Percentiles rank a stretch among this genome's conserved stretches.
Conservation (phyloP, 2,329 filamentous ascomycete species). For the Verticillium dahliae region DNA sequence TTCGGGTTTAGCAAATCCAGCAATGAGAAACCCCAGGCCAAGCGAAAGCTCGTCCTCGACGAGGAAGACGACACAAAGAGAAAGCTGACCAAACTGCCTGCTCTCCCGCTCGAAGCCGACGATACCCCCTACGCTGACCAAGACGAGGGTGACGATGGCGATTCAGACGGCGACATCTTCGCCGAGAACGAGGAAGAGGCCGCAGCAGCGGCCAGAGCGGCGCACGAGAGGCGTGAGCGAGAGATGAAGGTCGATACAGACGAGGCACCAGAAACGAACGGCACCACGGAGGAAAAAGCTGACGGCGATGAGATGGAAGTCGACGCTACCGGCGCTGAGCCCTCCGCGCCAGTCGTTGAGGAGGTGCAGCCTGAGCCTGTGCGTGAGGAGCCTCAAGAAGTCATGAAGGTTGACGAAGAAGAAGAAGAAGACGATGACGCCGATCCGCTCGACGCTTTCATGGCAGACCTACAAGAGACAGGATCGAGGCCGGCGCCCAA, state of each 20-base stretch:
- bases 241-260: conserved; percentile 45
- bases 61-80: conserved; percentile 83
- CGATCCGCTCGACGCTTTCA: conserved; percentile 95
- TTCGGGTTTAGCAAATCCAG: conserved; percentile 79
- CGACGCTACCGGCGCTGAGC: conserved; percentile 10
- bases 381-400: conserved; percentile 19
- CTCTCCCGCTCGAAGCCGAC: conserved; percentile 61
- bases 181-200: conserved; percentile 82
- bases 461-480: conserved; percentile 58
- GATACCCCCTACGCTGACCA: conserved; percentile 53
- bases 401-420: conserved; percentile 48
- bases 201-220: conserved; percentile 75
- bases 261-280: conserved; percentile 41
- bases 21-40: conserved; percentile 57
- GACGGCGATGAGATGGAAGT: conserved; percentile 21
- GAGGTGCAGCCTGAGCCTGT: conserved; percentile 12
- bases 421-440: conserved; percentile 57
- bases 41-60: conserved; percentile 75
- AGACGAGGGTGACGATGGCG: conserved; percentile 62
- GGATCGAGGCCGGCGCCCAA: neutral
- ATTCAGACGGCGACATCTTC: conserved; percentile 70
- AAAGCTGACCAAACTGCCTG: conserved; percentile 86
- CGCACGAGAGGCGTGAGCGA: conserved; percentile 77
- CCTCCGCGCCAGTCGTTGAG: conserved; percentile 16
- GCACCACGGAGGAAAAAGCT: conserved; percentile 18